Evolutionary conservation across 805 yeast genomes (phyloP).

Genomic region (Myxozyma nipponensis): DNA sequence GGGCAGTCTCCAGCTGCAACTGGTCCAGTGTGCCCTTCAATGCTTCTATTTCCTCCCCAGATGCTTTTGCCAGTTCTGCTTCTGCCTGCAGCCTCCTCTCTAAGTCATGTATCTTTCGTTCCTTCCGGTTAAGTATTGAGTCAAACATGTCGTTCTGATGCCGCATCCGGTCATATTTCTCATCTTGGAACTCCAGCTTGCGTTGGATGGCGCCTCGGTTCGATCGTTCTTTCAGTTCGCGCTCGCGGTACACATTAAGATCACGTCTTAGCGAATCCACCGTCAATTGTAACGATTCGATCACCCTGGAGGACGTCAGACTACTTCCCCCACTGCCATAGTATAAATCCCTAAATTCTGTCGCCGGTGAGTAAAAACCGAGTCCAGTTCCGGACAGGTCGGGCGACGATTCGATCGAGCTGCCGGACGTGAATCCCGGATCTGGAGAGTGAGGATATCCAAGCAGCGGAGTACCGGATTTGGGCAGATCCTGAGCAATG

Average conservation of each 20-base stretch:
- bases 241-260: slow-evolving; percentile 39
- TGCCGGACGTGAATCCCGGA: neutral
- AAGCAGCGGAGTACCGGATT: neutral
- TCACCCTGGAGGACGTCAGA: slow-evolving; percentile 25
- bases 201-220: slow-evolving; percentile 47
- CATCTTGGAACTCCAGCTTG: slow-evolving; percentile 54
- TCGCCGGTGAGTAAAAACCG: neutral
- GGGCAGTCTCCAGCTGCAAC: slow-evolving; percentile 12
- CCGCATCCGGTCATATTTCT: slow-evolving; percentile 49
- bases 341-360: slow-evolving; percentile 1
- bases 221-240: slow-evolving; percentile 50
- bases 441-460: slow-evolving; percentile 5
- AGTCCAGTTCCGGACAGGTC: neutral
- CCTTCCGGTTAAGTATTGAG: slow-evolving; percentile 65
- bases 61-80: neutral
- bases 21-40: slow-evolving; percentile 6
- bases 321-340: neutral
- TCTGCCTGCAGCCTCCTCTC: slow-evolving; percentile 47
- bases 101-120: slow-evolving; percentile 61
- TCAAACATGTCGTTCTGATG: slow-evolving; percentile 75
- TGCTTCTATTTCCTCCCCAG: slow-evolving; percentile 2
- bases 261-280: slow-evolving; percentile 57
- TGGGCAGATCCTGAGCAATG: slow-evolving; percentile 19
- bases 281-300: slow-evolving; percentile 44
- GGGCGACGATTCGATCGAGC: neutral